Evolutionary conservation across 805 yeast species (phyloP).

Genomic region (Priceomyces fermenticarens): DNA sequence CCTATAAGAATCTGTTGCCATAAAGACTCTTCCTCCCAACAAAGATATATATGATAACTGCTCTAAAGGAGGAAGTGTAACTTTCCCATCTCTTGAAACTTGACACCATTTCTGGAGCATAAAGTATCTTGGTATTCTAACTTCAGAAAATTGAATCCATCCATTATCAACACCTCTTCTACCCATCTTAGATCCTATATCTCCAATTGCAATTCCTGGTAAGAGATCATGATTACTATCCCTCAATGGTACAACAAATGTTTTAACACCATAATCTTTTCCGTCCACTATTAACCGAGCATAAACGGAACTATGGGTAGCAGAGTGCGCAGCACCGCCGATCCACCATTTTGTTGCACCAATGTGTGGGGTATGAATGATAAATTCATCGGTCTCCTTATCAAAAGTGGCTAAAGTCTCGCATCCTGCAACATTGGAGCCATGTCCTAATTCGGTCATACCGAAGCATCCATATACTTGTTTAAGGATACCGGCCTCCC

Average conservation of each 20-base stretch:
- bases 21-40: slow-evolving; percentile 82
- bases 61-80: slow-evolving; percentile 77
- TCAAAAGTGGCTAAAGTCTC: slow-evolving; percentile 91
- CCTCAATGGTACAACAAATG: slow-evolving; percentile 87
- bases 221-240: slow-evolving; percentile 67
- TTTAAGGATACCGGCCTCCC: slow-evolving; percentile 31
- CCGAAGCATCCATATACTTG: slow-evolving; percentile 77
- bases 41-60: slow-evolving; percentile 87
- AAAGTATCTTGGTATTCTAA: slow-evolving; percentile 76
- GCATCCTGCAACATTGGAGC: slow-evolving; percentile 89
- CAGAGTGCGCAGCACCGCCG: slow-evolving; percentile 95
- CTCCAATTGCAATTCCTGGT: slow-evolving; percentile 85
- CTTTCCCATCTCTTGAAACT: slow-evolving; percentile 67
- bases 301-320: slow-evolving; percentile 81
- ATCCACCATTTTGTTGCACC: slow-evolving; percentile 99
- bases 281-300: slow-evolving; percentile 81
- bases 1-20: slow-evolving; percentile 84
- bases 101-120: slow-evolving; percentile 79
- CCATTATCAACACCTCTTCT: slow-evolving; percentile 95
- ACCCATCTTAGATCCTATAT: slow-evolving; percentile 94
- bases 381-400: slow-evolving; percentile 59
- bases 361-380: slow-evolving; percentile 80
- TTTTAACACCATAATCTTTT: slow-evolving; percentile 88
- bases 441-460: slow-evolving; percentile 92
- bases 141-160: slow-evolving; percentile 89